phyloP scores from a whole-genome alignment of 352 stramenopile genomes.

The Phytophthora europaea region DNA sequence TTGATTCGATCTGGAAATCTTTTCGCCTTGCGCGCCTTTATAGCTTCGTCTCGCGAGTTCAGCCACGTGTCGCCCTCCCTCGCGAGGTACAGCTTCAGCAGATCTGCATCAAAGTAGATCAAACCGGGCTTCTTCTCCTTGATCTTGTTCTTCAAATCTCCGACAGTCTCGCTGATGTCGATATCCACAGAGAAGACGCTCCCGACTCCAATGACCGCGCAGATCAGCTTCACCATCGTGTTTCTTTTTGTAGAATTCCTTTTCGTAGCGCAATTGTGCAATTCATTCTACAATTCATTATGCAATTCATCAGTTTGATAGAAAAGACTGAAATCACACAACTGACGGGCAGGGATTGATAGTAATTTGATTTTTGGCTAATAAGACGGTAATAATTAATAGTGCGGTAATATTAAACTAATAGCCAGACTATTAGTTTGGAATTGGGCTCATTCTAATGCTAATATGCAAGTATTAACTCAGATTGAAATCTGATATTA shows the following conservation, averaged over 20 bases:
- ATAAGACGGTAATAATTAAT: no score
- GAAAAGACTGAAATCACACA: no score
- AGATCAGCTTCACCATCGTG: conserved; percentile 35
- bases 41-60: conserved; percentile 16
- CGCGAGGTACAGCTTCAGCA: conserved; percentile 5
- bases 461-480: no score
- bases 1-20: conserved; percentile 32
- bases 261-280: not conserved
- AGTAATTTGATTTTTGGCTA: no score
- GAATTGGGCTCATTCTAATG: no score
- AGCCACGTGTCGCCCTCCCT: conserved; percentile 27
- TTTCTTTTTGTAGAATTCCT: conserved; percentile 22
- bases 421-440: no score
- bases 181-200: conserved; percentile 7
- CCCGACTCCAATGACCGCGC: conserved; percentile 32
- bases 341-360: no score
- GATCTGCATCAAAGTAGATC: conserved; percentile 21
- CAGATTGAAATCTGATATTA: no score
- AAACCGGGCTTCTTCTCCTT: conserved; percentile 28
- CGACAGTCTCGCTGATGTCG: not conserved
- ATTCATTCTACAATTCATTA: no score
- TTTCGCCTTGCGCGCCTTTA: conserved; percentile 12
- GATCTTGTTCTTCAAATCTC: conserved; percentile 44
- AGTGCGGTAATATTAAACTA: no score
- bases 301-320: no score